Percentiles rank a stretch among this genome's conserved stretches.
Evolutionary conservation across 768 basidiomycete species (phyloP).

Genomic region (Suillus paluster): DNA sequence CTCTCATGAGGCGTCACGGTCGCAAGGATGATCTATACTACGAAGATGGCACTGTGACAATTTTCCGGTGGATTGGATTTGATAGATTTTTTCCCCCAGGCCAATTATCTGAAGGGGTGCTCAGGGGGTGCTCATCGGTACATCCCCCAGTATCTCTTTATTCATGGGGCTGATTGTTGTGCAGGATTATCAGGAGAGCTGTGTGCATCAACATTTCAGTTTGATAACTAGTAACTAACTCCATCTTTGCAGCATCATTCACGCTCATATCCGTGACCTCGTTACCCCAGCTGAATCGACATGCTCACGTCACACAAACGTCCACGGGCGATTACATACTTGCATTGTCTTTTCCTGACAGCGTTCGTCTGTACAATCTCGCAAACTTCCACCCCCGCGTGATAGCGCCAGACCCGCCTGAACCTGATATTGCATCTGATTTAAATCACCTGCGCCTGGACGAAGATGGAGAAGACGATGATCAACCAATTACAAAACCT

Average conservation of each 20-base stretch:
- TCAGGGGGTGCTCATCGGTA: slow-evolving; percentile 68
- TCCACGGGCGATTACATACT: slow-evolving; percentile 57
- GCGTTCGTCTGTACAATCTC: slow-evolving; percentile 51
- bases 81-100: slow-evolving; percentile 65
- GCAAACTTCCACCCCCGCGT: slow-evolving; percentile 47
- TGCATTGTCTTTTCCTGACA: slow-evolving; percentile 45
- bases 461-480: slow-evolving; percentile 29
- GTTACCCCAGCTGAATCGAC: slow-evolving; percentile 42
- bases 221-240: slow-evolving; percentile 9
- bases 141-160: slow-evolving; percentile 22
- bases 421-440: slow-evolving; percentile 28
- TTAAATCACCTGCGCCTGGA: slow-evolving; percentile 30
- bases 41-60: slow-evolving; percentile 54
- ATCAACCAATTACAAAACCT: slow-evolving; percentile 5
- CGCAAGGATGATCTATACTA: slow-evolving; percentile 29
- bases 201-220: slow-evolving; percentile 45
- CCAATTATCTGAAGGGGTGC: slow-evolving; percentile 39
- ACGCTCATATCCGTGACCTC: slow-evolving; percentile 57
- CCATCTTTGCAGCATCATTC: slow-evolving; percentile 57
- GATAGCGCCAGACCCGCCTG: slow-evolving; percentile 32
- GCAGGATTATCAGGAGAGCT: slow-evolving; percentile 79
- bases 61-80: slow-evolving; percentile 74
- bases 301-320: slow-evolving; percentile 48
- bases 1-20: slow-evolving; percentile 44
- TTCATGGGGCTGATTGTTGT: slow-evolving; percentile 7